These are phyloP conservation scores for Kwoniella bestiolae DNA, from an alignment of 768 basidiomycete genomes.

Conservation along the genomic window DNA sequence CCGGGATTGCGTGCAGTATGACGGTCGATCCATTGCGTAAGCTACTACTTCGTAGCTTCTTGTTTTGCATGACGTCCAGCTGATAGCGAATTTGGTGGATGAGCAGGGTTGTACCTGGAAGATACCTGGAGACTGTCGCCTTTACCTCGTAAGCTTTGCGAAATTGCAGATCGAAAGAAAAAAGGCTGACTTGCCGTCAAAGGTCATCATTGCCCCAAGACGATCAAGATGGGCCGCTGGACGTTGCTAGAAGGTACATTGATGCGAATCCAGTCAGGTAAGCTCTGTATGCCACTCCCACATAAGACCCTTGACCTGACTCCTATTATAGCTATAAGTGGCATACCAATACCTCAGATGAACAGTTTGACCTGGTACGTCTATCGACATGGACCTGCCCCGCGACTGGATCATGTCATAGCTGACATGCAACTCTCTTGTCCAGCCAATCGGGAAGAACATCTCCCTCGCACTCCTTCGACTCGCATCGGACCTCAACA, in stretches of 20 bases:
- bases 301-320: neutral
- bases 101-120: conserved; percentile 58
- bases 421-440: too few species aligned
- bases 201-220: conserved; percentile 21
- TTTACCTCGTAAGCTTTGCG: conserved; percentile 57
- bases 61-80: neutral
- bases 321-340: conserved; percentile 60
- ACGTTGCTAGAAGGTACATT: conserved; percentile 63
- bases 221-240: conserved; percentile 20
- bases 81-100: neutral
- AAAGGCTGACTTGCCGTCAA: neutral
- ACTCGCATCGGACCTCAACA: conserved; percentile 60
- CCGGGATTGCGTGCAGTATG: conserved; percentile 75
- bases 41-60: conserved; percentile 47
- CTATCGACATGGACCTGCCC: too few species aligned
- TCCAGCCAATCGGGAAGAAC: conserved; percentile 32
- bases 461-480: conserved; percentile 31
- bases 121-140: conserved; percentile 92
- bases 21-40: conserved; percentile 80
- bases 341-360: conserved; percentile 62
- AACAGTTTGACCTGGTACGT: conserved; percentile 53
- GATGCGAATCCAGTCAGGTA: conserved; percentile 35
- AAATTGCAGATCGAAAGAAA: neutral
- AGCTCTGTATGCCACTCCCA: neutral
- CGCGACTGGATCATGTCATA: too few species aligned